Evolutionary conservation across 768 basidiomycete genomes (phyloP).

Genomic region (Calocybe indica): DNA sequence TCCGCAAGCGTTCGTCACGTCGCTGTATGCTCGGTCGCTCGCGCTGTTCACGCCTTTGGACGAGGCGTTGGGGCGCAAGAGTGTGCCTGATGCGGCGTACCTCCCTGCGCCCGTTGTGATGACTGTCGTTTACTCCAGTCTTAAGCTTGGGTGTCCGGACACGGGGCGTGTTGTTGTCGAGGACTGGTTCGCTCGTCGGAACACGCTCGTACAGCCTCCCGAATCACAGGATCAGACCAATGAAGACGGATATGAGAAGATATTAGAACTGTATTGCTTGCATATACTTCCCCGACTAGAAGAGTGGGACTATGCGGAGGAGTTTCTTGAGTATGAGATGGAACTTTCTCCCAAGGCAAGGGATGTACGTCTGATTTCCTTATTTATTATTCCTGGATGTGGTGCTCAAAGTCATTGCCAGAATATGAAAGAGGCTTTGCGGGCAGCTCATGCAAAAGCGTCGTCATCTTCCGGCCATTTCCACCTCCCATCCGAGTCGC

Average conservation of each 20-base stretch:
- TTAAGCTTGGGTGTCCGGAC: slow-evolving; percentile 59
- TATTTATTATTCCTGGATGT: not conserved
- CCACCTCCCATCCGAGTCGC: slow-evolving; percentile 11
- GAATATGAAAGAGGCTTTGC: slow-evolving; percentile 35
- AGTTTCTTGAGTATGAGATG: slow-evolving; percentile 69
- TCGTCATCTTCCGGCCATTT: slow-evolving; percentile 21
- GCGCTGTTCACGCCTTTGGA: slow-evolving; percentile 55
- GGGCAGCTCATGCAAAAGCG: slow-evolving; percentile 32
- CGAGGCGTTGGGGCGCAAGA: slow-evolving; percentile 23
- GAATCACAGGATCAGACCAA: slow-evolving; percentile 18
- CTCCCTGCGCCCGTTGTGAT: slow-evolving; percentile 67
- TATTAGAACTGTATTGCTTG: slow-evolving; percentile 72
- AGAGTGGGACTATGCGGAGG: slow-evolving; percentile 76
- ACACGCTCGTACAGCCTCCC: slow-evolving; percentile 22
- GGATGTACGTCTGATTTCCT: slow-evolving; percentile 37
- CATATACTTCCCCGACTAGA: slow-evolving; percentile 66
- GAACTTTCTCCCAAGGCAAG: slow-evolving; percentile 48
- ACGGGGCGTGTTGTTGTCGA: slow-evolving; percentile 64
- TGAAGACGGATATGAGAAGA: slow-evolving; percentile 61
- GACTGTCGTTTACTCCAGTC: slow-evolving; percentile 63
- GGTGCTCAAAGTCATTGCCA: slow-evolving; percentile 14
- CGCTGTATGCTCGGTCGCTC: slow-evolving; percentile 60
- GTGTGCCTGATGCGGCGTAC: slow-evolving; percentile 40
- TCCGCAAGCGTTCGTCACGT: slow-evolving; percentile 48
- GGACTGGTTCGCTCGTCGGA: slow-evolving; percentile 68